Percentiles rank a stretch among this genome's conserved stretches.
phyloP scores from a whole-genome alignment of 1,284 basidiomycete genomes.

The Stygiomarasmius scandens region DNA sequence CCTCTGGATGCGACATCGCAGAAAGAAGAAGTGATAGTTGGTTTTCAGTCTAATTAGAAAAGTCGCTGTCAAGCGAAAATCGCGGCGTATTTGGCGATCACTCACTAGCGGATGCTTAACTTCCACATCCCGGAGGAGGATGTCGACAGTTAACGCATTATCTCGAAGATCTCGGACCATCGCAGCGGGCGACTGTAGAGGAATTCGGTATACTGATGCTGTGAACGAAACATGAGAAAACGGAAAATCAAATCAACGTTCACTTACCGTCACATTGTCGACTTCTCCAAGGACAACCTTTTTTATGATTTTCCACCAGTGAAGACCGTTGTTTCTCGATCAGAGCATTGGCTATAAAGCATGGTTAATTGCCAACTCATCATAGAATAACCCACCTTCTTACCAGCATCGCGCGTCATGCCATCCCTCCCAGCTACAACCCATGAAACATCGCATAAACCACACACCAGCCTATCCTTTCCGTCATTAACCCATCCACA shows the following conservation, averaged over 20 bases:
- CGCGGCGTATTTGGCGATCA: constrained; percentile 11
- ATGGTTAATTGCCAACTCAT: constrained; percentile 19
- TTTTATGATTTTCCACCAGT: constrained; percentile 71
- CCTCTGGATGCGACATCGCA: constrained; percentile 30
- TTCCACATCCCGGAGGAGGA: constrained; percentile 52
- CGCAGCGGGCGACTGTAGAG: constrained; percentile 61
- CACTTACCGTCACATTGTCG: constrained; percentile 75
- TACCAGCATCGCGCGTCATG: constrained; percentile 75
- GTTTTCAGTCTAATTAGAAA: constrained; percentile 40
- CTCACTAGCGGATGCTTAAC: constrained; percentile 75
- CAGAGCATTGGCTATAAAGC: constrained; percentile 56
- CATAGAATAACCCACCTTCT: constrained; percentile 37
- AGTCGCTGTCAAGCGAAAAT: constrained; percentile 3
- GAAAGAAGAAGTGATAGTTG: constrained; percentile 48
- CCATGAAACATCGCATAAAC: constrained; percentile 72
- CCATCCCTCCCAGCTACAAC: constrained; percentile 66
- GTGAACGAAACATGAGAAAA: not conserved
- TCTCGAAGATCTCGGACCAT: constrained; percentile 63
- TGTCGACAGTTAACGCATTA: constrained; percentile 55
- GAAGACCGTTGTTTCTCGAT: constrained; percentile 70
- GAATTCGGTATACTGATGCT: constrained; percentile 78
- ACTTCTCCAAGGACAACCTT: constrained; percentile 79
- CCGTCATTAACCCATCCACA: constrained; percentile 81
- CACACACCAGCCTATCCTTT: constrained; percentile 74
- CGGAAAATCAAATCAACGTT: constrained; percentile 1